Evolutionary conservation across 2,329 filamentous ascomycete genomes (phyloP).

Genomic region (Diaporthe batatas): DNA sequence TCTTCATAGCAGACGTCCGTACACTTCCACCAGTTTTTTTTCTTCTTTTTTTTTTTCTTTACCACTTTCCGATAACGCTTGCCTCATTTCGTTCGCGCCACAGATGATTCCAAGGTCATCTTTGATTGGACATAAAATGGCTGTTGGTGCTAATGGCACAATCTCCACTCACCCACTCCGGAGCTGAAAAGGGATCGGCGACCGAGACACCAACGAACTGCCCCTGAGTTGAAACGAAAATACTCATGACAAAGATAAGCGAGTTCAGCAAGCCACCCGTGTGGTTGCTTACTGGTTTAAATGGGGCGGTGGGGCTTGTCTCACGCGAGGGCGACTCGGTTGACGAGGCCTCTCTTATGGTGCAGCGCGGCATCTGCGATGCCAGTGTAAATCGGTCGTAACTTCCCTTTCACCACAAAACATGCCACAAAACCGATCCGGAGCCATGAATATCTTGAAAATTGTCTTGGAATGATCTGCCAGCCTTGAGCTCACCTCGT

Average conservation of each 20-base stretch:
- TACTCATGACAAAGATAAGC: neutral
- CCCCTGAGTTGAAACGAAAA: neutral
- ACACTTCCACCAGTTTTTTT: neutral
- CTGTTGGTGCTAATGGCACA: constrained; percentile 7
- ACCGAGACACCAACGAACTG: neutral
- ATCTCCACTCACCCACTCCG: neutral
- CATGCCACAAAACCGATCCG: neutral
- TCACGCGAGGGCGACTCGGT: constrained; percentile 1
- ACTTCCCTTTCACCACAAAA: neutral
- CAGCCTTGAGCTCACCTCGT: too few relatives aligned
- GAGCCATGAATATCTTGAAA: neutral
- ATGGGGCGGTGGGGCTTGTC: neutral
- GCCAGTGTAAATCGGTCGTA: too few relatives aligned
- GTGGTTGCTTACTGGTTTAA: neutral
- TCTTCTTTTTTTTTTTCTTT: too few relatives aligned
- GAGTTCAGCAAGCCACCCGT: neutral
- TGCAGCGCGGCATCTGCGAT: neutral
- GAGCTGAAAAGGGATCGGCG: constrained; percentile 25
- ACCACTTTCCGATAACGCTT: neutral
- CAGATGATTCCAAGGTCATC: neutral
- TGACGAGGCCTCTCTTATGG: neutral
- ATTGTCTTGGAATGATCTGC: neutral
- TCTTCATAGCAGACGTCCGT: neutral
- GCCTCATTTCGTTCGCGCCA: constrained; percentile 15
- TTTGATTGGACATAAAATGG: constrained; percentile 1